Evolutionary conservation across 83 land plant species (phyloP), one percentile per base, ranked within the genome.

Genomic region (Thuja plicata): DNA sequence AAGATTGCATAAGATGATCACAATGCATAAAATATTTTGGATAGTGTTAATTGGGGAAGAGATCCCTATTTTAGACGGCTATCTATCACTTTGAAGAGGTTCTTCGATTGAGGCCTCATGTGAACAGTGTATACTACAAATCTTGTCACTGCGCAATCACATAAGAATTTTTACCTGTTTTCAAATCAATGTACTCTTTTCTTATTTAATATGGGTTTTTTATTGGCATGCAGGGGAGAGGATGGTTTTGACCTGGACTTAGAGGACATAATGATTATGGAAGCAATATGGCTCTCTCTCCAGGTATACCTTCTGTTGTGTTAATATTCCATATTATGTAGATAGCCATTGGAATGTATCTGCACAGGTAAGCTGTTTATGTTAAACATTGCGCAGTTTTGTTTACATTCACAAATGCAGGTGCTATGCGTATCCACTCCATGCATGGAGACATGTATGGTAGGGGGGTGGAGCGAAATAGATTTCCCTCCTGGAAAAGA

Each of bases 191-290:
- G 81, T 3, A 35, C 32, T 35, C 6, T 79, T 12, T 35, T 79
- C 17, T 0, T 32, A 24, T 79, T 32, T 16, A 79, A 8, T 41
- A 24, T 66, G 73, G 32, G 8, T 66, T 66, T 66, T 24, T 66
- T 83, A 41, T 41, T 41, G 30, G 30, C 70, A 62, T 89, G 88
- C 90, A 97, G 99, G 91, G 94, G 99, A 90, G 94, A 94, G 40
- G 96, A 93, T 15, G 96, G 94, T 32, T 95, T 96, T 93, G 96
- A 96, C 87, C 32, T 97, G 87, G 99, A 94, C 88, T 92, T 97
- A 77, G 99, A 98, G 91, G 99, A 98, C 41, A 93, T 98, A 82
- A 96, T 98, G 99, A 94, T 98, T 10, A 98, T 98, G 97, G 98
- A 98, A 92, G 99, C 99, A 41, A 97, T 98, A 71, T 96, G 97